phyloP scores from a whole-genome alignment of 768 basidiomycete genomes.

The Leccinum truebloodii region DNA sequence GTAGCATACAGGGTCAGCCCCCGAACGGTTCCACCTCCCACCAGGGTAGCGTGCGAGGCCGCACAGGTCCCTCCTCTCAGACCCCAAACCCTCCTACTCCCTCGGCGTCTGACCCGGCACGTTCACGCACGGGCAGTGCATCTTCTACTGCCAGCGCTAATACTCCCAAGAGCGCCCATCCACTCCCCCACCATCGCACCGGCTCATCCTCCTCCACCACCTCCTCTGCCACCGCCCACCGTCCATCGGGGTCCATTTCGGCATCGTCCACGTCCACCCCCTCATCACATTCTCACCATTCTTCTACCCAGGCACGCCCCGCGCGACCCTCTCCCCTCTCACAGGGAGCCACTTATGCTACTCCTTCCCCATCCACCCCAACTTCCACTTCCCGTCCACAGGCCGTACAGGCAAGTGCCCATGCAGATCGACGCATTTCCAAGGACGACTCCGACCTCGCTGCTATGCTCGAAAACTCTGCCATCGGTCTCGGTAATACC shows the following conservation, averaged over 20 bases:
- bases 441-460: conserved; percentile 73
- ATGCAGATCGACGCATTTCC: conserved; percentile 74
- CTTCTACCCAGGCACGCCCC: conserved; percentile 31
- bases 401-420: conserved; percentile 45
- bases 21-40: conserved; percentile 35
- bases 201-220: conserved; percentile 31
- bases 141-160: conserved; percentile 26
- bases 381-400: conserved; percentile 24
- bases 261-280: conserved; percentile 31
- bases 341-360: conserved; percentile 31
- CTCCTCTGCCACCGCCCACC: conserved; percentile 22
- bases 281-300: conserved; percentile 31
- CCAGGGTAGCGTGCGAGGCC: conserved; percentile 37
- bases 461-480: conserved; percentile 45
- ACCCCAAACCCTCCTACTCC: conserved; percentile 30
- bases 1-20: conserved; percentile 73
- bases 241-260: conserved; percentile 29
- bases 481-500: conserved; percentile 38
- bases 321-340: conserved; percentile 35
- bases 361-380: conserved; percentile 15
- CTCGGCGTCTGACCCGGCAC: conserved; percentile 26
- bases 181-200: conserved; percentile 34
- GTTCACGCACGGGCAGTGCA: conserved; percentile 31
- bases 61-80: conserved; percentile 37
- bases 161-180: conserved; percentile 20